Base-by-base conservation (phyloP, 2,329 filamentous ascomycete species). In the Elsinoe perseae region DNA sequence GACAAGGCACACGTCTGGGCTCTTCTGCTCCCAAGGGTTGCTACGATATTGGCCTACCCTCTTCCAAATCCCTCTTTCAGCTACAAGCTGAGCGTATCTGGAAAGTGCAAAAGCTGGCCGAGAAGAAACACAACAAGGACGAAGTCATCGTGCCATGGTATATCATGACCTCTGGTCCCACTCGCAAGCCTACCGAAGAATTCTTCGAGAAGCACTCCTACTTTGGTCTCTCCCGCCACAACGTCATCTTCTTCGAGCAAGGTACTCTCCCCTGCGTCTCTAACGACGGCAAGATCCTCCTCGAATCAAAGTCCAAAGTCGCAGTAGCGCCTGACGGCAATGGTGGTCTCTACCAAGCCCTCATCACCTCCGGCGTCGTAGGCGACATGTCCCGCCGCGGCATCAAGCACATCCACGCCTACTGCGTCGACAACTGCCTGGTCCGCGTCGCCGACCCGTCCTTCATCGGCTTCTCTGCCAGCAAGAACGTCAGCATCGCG, bases 361-460 rank as follows among this genome's bases (percentile, higher is more conserved):
- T 98, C 55, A 78, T 95, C 62, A 82, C 81, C 58, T 85, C 86
- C 14, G 85, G 86, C 56, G 87, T 95, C 36, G 83, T 95, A 50
- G 81, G 83, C 43, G 90, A 97, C 73, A 93, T 98, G 87, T 81
- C 82, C 64, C 84, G 84, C 74, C 87, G 92, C 57, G 91, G 90
- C 50, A 87, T 97, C 68, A 75, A 95, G 78, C 93, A 98, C 76
- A 86, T 98, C 60, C 92, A 98, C 73, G 87, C 91, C 48, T 97
- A 97, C 80, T 96, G 93, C 68, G 93, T 98, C 44, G 93, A 98
- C 77, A 98, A 98, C 79, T 97, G 92, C 76, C 81, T 98, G n/a
- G 92, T 95, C 70, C 92, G 89, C 75, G 92, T 98, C n/a, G 92
- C 92, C 25, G 93, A 98, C 68, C 93, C 93, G 12, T 81, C 89